Evolutionary conservation across 2,329 filamentous ascomycete species (phyloP).

Genomic region (Neocatenulostroma microsporum): DNA sequence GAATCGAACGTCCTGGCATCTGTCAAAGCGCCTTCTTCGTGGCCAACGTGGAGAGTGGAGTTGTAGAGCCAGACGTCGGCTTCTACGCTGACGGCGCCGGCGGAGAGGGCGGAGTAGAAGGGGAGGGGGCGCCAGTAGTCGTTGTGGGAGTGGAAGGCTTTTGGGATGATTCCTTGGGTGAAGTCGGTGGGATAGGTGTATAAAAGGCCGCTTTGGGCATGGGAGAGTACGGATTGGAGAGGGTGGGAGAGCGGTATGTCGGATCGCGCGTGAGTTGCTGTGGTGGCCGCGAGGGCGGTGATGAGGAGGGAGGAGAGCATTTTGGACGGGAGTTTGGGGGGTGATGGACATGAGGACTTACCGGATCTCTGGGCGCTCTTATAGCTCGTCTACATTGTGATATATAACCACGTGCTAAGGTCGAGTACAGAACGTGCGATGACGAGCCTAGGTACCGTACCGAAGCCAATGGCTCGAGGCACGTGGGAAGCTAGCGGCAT

Average conservation of each 20-base stretch:
- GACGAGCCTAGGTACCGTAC: too few relatives aligned
- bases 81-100: slow-evolving; percentile 52
- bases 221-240: slow-evolving; percentile 49
- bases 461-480: too few relatives aligned
- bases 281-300: slow-evolving; percentile 9
- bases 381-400: too few relatives aligned
- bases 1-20: slow-evolving; percentile 47
- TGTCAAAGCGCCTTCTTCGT: slow-evolving; percentile 47
- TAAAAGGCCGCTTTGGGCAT: slow-evolving; percentile 44
- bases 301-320: slow-evolving; percentile 12
- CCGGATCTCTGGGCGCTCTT: too few relatives aligned
- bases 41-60: slow-evolving; percentile 50
- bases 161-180: slow-evolving; percentile 53
- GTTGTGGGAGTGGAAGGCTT: slow-evolving; percentile 51
- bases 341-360: too few relatives aligned
- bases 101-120: slow-evolving; percentile 47
- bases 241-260: slow-evolving; percentile 37
- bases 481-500: too few relatives aligned
- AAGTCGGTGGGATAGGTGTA: slow-evolving; percentile 56
- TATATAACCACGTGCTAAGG: too few relatives aligned
- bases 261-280: slow-evolving; percentile 19
- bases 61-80: slow-evolving; percentile 56
- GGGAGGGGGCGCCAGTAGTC: slow-evolving; percentile 49
- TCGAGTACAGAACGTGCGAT: too few relatives aligned
- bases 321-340: too few relatives aligned